Evolutionary conservation across 2,329 filamentous ascomycete species (phyloP), one percentile per base, ranked within the genome.

Genomic region (Ustulina deusta): DNA sequence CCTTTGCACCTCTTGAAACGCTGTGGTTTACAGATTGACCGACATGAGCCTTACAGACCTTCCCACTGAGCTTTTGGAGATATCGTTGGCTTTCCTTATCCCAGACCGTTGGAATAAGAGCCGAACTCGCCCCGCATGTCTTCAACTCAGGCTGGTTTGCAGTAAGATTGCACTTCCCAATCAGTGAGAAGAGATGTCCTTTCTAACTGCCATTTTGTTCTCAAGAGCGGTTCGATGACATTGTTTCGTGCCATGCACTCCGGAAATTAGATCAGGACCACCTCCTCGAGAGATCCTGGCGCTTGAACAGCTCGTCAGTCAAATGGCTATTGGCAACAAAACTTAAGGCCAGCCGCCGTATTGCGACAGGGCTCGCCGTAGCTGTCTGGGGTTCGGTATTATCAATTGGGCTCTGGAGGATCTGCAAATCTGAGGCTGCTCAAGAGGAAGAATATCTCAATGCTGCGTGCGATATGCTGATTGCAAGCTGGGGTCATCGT

Each of bases 341-440:
- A 32, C 27, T 51, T 7, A 9, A 32, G 25, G 15, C 25, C 13
- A 32, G 15, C 13, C 48, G 48, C 25, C 1, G 15, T 32, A 4
- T 11, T 32, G 11, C 4, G 25, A 51, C 25, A 7, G 25, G 0
- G 13, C 29, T 54, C 9, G 10, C 32, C 2, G 32, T n/a, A 38
- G n/a, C 32, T n/a, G 32, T 54, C n/a, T 54, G 51, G 51, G 17
- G 17, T 11, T n/a, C 49, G 3, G 10, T 54, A 54, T 54, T 13
- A 10, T 20, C 49, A 20, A 36, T 36, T 36, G 5, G 5, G 5
- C n/a, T 36, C 2, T 54, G 49, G 49, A 54, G 17, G 22, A 10
- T 10, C 2, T 22, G n/a, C 29, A 22, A 36, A 7, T 54, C 29
- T 29, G 32, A 54, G 32, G 2, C 17, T 20, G 2, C 29, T 34